Evolutionary conservation across 805 yeast species (phyloP), one percentile per base, ranked within the genome.

Genomic region (Jamesozyma hellenica): DNA sequence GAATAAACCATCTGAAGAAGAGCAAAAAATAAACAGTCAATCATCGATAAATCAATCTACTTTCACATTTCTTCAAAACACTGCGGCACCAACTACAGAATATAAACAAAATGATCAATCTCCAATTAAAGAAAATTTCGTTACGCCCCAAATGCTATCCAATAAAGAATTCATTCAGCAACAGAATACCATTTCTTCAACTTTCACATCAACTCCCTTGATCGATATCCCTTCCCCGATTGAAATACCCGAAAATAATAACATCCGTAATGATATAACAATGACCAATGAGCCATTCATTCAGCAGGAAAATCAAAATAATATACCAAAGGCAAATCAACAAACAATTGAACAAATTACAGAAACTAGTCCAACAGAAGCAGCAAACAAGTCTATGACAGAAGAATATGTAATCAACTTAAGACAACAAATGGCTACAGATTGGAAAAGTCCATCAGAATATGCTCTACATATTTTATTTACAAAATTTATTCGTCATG

Each of bases 381-480:
- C 42, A 17, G 44, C 43, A 17, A 46, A 36, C 17, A 40, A 38
- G 32, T 45, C 56, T 1, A 32, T 44, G 26, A 42, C 50, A 4
- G 59, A 54, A 32, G 61, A 52, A 23, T 52, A 51, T 23, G 56
- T 53, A 5, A 44, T 44, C 12, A 49, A 47, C 29, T 32, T 63
- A 36, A 57, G 72, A 39, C 67, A 60, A 41, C 56, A 56, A 30
- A 42, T 67, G 46, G 71, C 70, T 2, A 61, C 81, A 0, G 84
- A 79, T 42, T 67, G 72, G 56, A 78, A 81, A 53, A 71, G 81
- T 21, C 84, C 88, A 0, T 80, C 90, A 0, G 96, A 88, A 52
- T 92, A 92, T 56, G 92, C 97, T 0, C 66, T 94, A 39, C 96
- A 94, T 60, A 87, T 94, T 19, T 71, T 94, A 31, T 94, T 94